Evolutionary conservation across 2,329 filamentous ascomycete species (phyloP).

Genomic region (Trichoderma semiorbis): DNA sequence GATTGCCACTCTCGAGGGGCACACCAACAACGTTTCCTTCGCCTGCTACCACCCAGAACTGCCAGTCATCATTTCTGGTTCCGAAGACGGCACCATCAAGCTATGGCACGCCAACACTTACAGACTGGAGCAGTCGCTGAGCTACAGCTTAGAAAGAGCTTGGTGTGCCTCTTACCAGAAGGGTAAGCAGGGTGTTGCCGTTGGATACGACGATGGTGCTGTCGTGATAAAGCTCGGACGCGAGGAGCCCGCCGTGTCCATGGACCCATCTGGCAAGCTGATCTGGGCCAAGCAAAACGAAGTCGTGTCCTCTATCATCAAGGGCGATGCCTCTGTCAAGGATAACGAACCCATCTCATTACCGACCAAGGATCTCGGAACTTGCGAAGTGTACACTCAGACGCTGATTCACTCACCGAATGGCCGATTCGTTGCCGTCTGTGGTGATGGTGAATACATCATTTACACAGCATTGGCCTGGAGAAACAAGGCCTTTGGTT

Average conservation of each 20-base stretch:
- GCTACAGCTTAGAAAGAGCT: constrained; percentile 90
- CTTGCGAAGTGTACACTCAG: constrained; percentile 94
- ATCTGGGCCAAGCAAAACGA: constrained; percentile 96
- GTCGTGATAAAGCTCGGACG: constrained; percentile 97
- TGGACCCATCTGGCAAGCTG: constrained; percentile 93
- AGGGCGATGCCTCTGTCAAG: constrained; percentile 76
- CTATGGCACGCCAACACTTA: constrained; percentile 99
- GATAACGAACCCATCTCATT: constrained; percentile 84
- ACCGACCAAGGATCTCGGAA: constrained; percentile 90
- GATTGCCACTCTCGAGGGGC: constrained; percentile 93
- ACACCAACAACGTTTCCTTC: constrained; percentile 97
- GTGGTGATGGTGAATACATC: constrained; percentile 97
- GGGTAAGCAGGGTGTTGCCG: constrained; percentile 88
- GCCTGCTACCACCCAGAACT: constrained; percentile 97
- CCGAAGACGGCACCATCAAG: constrained; percentile 94
- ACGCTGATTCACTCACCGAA: constrained; percentile 95
- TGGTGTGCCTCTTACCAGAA: constrained; percentile 98
- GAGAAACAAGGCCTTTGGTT: constrained; percentile 96
- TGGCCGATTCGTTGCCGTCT: constrained; percentile 74
- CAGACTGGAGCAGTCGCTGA: constrained; percentile 89
- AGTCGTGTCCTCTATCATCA: constrained; percentile 91
- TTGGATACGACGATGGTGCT: constrained; percentile 96
- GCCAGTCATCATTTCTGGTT: constrained; percentile 95
- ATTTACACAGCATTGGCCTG: constrained; percentile 96
- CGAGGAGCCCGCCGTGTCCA: constrained; percentile 95